Evolutionary conservation across 768 basidiomycete species (phyloP).

Genomic region (Tulasnella sp.): DNA sequence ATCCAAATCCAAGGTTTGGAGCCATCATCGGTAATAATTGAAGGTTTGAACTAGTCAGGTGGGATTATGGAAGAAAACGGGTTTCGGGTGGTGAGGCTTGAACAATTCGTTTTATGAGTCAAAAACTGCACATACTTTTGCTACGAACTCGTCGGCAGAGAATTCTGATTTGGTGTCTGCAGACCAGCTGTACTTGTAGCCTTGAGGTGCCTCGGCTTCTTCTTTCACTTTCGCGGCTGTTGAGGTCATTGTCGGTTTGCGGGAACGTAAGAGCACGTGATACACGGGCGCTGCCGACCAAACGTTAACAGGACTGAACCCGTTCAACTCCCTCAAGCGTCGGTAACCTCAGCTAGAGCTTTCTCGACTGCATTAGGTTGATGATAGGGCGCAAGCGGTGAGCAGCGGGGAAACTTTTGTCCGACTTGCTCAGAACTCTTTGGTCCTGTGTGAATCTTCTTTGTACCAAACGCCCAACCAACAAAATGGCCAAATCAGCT

Average conservation of each 20-base stretch:
- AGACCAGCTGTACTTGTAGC: neutral
- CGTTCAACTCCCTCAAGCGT: neutral
- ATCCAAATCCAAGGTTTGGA: constrained; percentile 42
- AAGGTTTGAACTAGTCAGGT: constrained; percentile 52
- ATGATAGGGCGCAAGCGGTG: neutral
- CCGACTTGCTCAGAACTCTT: neutral
- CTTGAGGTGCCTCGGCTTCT: neutral
- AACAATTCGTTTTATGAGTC: neutral
- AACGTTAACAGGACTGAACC: neutral
- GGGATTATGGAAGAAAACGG: neutral
- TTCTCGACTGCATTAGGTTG: too few relatives aligned
- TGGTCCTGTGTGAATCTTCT: neutral
- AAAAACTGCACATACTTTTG: neutral
- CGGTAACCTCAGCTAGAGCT: too few relatives aligned
- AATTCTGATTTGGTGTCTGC: neutral
- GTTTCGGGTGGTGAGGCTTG: too few relatives aligned
- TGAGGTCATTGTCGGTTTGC: neutral
- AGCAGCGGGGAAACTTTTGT: neutral
- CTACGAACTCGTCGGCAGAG: neutral
- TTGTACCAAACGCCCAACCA: neutral
- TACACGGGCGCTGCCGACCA: neutral
- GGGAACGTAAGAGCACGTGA: neutral
- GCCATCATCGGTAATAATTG: constrained; percentile 71
- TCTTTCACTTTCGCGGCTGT: neutral
- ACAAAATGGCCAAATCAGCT: neutral